Evolutionary conservation across 352 stramenopile species (phyloP).

Genomic region (Thraustochytrium aureum): DNA sequence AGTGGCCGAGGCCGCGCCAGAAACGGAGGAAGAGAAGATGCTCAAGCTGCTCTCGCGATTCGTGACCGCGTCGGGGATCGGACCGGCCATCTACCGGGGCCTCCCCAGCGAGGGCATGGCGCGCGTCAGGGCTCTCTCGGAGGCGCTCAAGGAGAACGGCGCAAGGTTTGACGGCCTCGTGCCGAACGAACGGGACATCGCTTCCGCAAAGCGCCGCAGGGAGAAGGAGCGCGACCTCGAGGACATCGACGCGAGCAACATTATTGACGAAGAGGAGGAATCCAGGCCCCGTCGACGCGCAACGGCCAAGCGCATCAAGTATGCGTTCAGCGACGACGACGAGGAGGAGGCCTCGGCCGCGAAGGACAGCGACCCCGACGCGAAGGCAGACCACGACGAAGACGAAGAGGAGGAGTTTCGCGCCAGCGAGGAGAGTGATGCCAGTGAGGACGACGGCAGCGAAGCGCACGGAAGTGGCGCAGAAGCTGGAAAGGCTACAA

Average conservation of each 20-base stretch:
- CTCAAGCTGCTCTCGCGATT: not conserved
- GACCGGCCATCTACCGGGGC: slow-evolving; percentile 18
- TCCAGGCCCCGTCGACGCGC: not conserved
- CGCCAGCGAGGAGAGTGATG: no score
- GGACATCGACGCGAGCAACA: slow-evolving; percentile 39
- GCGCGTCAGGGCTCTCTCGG: not conserved
- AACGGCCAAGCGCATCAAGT: not conserved
- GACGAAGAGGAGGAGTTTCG: slow-evolving; percentile 5
- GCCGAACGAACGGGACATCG: slow-evolving; percentile 1
- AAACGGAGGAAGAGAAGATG: not conserved
- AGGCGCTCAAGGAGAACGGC: not conserved
- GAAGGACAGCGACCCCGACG: not conserved
- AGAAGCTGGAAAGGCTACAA: no score
- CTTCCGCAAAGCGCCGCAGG: not conserved
- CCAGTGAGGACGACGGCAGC: no score
- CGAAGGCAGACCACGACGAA: not conserved
- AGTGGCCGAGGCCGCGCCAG: not conserved
- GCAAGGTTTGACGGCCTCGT: not conserved
- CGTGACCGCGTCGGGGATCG: slow-evolving; percentile 10
- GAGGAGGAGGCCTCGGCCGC: not conserved
- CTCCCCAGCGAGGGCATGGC: not conserved
- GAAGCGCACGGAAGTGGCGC: no score
- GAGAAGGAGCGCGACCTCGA: slow-evolving; percentile 11
- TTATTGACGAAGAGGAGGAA: slow-evolving; percentile 5
- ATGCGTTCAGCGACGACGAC: no score